Conservation (phyloP, 1,284 basidiomycete genomes). For the Coniferiporia sulphurascens region DNA sequence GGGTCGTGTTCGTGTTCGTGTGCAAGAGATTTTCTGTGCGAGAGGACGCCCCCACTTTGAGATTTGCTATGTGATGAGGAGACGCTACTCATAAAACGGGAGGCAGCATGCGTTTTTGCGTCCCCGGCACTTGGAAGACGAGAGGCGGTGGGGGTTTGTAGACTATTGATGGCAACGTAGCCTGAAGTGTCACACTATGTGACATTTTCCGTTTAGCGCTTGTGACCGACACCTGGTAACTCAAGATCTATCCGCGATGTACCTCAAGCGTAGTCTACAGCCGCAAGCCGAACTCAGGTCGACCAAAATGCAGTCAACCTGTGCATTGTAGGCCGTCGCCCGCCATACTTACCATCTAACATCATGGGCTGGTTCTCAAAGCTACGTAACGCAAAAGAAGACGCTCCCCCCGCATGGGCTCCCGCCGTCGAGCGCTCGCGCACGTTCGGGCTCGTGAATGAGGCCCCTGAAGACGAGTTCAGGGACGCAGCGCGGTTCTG, state of each 20-base stretch:
- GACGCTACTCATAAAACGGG: constrained; percentile 6
- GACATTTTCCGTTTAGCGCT: too few relatives aligned
- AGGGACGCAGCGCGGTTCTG: constrained; percentile 48
- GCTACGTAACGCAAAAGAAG: background rate
- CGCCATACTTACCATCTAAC: background rate
- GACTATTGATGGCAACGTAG: too few relatives aligned
- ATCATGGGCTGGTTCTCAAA: background rate
- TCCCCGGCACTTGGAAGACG: background rate
- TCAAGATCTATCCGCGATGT: too few relatives aligned
- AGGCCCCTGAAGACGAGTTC: constrained; percentile 51
- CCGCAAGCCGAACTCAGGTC: too few relatives aligned
- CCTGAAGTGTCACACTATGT: too few relatives aligned
- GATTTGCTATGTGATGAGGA: background rate
- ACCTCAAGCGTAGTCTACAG: too few relatives aligned
- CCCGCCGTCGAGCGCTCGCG: constrained; percentile 45
- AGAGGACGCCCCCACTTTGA: background rate
- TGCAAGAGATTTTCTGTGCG: background rate
- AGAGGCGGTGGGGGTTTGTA: too few relatives aligned
- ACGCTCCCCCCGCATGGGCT: constrained; percentile 42
- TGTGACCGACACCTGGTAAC: too few relatives aligned
- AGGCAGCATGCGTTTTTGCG: background rate
- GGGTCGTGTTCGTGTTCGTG: background rate
- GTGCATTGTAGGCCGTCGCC: too few relatives aligned
- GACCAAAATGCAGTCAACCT: too few relatives aligned
- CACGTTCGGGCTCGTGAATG: constrained; percentile 41